Evolutionary conservation across 805 yeast species (phyloP), one percentile per base, ranked within the genome.

Genomic region (Hanseniaspora meyeri): DNA sequence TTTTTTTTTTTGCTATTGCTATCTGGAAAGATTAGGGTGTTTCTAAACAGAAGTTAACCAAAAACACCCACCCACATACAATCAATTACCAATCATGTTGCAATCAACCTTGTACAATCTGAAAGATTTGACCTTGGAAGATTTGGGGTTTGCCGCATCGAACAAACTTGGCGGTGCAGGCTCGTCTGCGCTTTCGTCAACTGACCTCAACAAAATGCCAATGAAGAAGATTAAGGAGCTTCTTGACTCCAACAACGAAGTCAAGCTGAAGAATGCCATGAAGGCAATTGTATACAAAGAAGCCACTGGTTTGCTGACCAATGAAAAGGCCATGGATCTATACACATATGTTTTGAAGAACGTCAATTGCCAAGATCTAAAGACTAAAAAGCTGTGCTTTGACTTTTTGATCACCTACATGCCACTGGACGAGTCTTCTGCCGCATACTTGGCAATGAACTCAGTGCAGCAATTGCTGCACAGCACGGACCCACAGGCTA

Each of bases 331-430:
- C 32, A 71, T 76, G 10, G 61, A 72, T 4, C 77, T 71, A 64
- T 91, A 87, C 73, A 88, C 97, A 0, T 90, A 86, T 63, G 93
- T 93, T 5, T 84, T 93, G 57, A 91, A 90, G 68, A 89, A 89
- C 67, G 81, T 90, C 38, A 85, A 87, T 7, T 82, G 91, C 19
- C 62, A 74, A 5, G 79, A 81, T 57, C 65, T 79, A 40, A 83
- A 81, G 60, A 78, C 87, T 32, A 79, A 87, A 59, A 80, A 83
- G 61, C 74, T 91, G 66, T 96, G 89, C 1, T 80, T 87, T 68
- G 74, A 84, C 0, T 87, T 87, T 62, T 70, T 93, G 50, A 71
- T 82, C 45, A 75, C 85, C 57, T 88, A 80, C 66, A 93, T 95
- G 27, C 95, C 87, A 60, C 68, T 74, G 56, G 90, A 87, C 62